A percentile compares a stretch with the other conserved stretches of the same genome.
phyloP scores from a whole-genome alignment of 208 protist genomes.

The Leishmania mexicana region DNA sequence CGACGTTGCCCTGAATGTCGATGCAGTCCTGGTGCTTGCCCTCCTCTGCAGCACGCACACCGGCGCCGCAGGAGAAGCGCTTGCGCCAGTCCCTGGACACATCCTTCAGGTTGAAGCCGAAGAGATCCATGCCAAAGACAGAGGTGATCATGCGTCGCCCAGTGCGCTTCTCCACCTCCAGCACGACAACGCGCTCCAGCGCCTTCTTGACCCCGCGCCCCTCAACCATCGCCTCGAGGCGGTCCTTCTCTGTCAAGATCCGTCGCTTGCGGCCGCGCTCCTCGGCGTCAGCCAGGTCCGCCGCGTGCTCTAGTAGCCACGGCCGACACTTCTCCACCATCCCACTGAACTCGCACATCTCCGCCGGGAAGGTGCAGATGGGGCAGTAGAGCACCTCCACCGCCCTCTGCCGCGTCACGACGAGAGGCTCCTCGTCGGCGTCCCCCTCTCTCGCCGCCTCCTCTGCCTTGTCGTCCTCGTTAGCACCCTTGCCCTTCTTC shows the following conservation, averaged over 20 bases:
- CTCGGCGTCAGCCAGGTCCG: slow-evolving; percentile 81
- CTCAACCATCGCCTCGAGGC: slow-evolving; percentile 74
- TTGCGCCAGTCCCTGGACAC: slow-evolving; percentile 83
- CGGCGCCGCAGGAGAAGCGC: slow-evolving; percentile 82
- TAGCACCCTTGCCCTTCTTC: slow-evolving; percentile 11
- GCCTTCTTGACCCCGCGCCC: slow-evolving; percentile 83
- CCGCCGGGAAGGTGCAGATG: slow-evolving; percentile 89
- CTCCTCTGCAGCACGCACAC: slow-evolving; percentile 68
- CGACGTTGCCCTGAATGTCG: slow-evolving; percentile 84
- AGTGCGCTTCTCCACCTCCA: slow-evolving; percentile 63
- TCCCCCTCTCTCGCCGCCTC: slow-evolving; percentile 11
- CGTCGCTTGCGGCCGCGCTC: slow-evolving; percentile 80
- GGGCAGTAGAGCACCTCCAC: slow-evolving; percentile 92
- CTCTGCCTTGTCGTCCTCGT: slow-evolving; percentile 16
- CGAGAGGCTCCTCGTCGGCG: slow-evolving; percentile 31
- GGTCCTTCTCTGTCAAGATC: slow-evolving; percentile 83
- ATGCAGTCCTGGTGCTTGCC: slow-evolving; percentile 72
- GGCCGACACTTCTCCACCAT: slow-evolving; percentile 92
- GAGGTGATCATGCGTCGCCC: slow-evolving; percentile 73
- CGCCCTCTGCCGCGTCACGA: slow-evolving; percentile 43
- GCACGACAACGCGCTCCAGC: slow-evolving; percentile 68
- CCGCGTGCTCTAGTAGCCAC: slow-evolving; percentile 87
- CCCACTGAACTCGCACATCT: slow-evolving; percentile 93
- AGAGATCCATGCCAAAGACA: slow-evolving; percentile 86
- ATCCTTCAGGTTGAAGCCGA: slow-evolving; percentile 88